Evolutionary conservation across 495 filamentous ascomycete genomes (phyloP), one percentile per base, ranked within the genome.

Genomic region (Friedmanniomyces simplex): DNA sequence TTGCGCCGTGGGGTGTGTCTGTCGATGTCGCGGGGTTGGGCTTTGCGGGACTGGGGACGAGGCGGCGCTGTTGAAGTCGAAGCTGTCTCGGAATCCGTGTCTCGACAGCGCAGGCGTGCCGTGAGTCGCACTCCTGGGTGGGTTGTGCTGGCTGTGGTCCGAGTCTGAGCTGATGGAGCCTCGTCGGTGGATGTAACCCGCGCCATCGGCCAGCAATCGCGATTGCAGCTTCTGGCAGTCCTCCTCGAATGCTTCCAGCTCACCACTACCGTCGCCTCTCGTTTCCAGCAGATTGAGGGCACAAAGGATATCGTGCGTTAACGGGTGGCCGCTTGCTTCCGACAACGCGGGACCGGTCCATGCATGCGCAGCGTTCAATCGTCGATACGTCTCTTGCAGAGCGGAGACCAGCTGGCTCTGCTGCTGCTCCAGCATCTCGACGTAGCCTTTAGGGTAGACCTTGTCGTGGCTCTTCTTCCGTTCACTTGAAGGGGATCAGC

Each of bases 391-490:
- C 67, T 84, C 77, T 60, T 82, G 79, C 0, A 85, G 71, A 26
- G 76, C 81, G 42, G 81, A 68, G 48, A 85, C 81, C 2, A 86
- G 72, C 69, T 83, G 83, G 11, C 68, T 64, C 69, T 84, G 82
- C 71, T 86, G 82, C 60, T 83, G 80, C 60, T 86, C 82, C n/a
- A 86, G 77, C 78, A 85, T 83, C 62, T 86, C 82, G 34, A 84
- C 82, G 57, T 84, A 85, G 64, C 71, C 71, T 63, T 73, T 73
- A 25, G 71, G 71, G 61, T 73, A 70, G 13, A 73, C 68, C 52
- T 73, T 73, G 63, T 73, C 71, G 48, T 73, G 71, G n/a, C 62
- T 63, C 65, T 72, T 72, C 63, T 72, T 73, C 50, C 69, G 51
- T 52, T 72, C 69, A 18, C 71, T 63, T 32, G 10, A 20, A 22